phyloP scores from a whole-genome alignment of 768 basidiomycete genomes.

The Kwoniella pini region DNA sequence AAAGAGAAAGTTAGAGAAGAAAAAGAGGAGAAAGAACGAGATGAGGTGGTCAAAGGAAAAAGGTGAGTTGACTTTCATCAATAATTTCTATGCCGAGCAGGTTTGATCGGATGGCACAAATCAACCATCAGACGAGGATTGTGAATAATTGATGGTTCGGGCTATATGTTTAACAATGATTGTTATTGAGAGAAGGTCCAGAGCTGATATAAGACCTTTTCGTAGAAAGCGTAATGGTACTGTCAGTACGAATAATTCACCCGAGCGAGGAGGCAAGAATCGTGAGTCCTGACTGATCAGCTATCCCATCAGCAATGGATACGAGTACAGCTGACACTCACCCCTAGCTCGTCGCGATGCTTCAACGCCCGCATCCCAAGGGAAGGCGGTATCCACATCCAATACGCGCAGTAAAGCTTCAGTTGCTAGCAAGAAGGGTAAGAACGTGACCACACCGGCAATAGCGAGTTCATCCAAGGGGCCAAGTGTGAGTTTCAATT shows the following conservation, averaged over 20 bases:
- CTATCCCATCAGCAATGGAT: slow-evolving; percentile 9
- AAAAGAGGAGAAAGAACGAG: slow-evolving; percentile 26
- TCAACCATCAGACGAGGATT: too few species aligned
- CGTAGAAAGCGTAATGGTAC: slow-evolving; percentile 19
- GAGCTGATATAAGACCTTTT: too few species aligned
- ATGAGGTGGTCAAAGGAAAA: slow-evolving; percentile 43
- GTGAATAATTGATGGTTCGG: too few species aligned
- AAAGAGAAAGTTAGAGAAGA: slow-evolving; percentile 34
- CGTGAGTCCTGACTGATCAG: too few species aligned
- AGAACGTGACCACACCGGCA: background rate
- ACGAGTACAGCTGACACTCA: too few species aligned
- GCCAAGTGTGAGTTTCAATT: slow-evolving; percentile 32
- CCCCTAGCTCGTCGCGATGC: slow-evolving; percentile 19
- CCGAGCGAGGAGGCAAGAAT: slow-evolving; percentile 19
- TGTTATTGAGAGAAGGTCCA: too few species aligned
- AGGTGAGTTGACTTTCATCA: slow-evolving; percentile 34
- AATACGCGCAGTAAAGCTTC: slow-evolving; percentile 6
- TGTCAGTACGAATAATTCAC: slow-evolving; percentile 8
- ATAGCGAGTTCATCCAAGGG: slow-evolving; percentile 9
- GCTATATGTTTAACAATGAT: too few species aligned
- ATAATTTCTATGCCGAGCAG: too few species aligned
- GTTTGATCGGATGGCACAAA: too few species aligned
- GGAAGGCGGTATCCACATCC: slow-evolving; percentile 8
- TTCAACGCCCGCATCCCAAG: slow-evolving; percentile 10
- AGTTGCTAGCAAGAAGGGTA: background rate